Base-by-base conservation (phyloP, 768 basidiomycete genomes). In the Dioszegia aurantiaca region DNA sequence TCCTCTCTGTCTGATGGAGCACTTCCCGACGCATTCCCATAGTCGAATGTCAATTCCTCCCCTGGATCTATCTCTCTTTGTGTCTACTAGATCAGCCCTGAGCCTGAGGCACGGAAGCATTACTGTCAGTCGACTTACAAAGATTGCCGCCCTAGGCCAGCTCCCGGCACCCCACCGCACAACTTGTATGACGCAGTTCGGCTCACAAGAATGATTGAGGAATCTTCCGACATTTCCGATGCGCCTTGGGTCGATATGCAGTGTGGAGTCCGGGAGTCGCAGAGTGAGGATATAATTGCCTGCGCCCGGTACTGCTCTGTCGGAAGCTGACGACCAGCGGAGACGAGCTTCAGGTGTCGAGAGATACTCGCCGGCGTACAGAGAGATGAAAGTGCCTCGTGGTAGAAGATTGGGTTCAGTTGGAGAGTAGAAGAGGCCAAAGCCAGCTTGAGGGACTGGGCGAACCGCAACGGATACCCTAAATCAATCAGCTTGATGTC, bases 1-100 rank as follows among this genome's bases (percentile, higher is more conserved):
- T n/a, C 12, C 9, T 36, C 17, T 14, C 55, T 45, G 47, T 49
- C 45, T 56, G 53, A 24, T 10, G 23, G 33, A 54, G 46, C n/a
- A 40, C 55, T 36, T 51, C 69, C 66, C 24, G 74, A 65, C 11
- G 70, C 74, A 45, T 76, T 61, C 24, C 61, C 69, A 55, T 77
- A 78, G 46, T 78, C 76, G 58, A 69, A 78, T 2, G 73, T 74
- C 42, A 78, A 47, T 47, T 77, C 73, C 59, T 78, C 73, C 16
- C 64, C 75, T 2, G 55, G 37, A 3, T 12, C 12, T 6, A 78
- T 56, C 16, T 63, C 58, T 23, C 70, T 49, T 44, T 63, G 60
- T 0, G 73, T 57, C 75, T 76, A 58, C 8, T 5, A 12, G 28
- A 26, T 19, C 28, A 56, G 61, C 56, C 33, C 19, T 28, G 14